These are phyloP conservation scores for Auriculariales sp. DNA, from an alignment of 768 basidiomycete species.

Conservation along the genomic window DNA sequence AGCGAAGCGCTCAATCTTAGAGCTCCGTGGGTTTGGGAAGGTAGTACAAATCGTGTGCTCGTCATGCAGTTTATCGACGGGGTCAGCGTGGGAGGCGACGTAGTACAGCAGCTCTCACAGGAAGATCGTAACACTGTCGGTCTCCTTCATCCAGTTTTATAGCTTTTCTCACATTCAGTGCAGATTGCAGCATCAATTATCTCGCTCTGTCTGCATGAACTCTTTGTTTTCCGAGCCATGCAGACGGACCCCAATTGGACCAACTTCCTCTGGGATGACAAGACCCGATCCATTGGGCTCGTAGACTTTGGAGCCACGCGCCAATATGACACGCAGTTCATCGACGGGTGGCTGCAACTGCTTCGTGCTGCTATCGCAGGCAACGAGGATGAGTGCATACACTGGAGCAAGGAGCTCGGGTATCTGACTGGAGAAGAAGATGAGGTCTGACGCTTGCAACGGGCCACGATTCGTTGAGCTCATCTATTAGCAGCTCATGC, in stretches of 20 bases:
- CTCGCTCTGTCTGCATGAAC: constrained; percentile 75
- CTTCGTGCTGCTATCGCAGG: constrained; percentile 63
- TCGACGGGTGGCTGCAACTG: constrained; percentile 76
- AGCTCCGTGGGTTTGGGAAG: constrained; percentile 76
- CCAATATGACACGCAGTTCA: constrained; percentile 72
- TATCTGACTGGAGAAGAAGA: constrained; percentile 86
- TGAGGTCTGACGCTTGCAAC: constrained; percentile 30
- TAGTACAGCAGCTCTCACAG: constrained; percentile 40
- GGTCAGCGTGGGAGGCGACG: constrained; percentile 57
- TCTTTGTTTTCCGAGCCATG: constrained; percentile 87
- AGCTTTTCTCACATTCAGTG: background rate
- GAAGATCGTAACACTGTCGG: constrained; percentile 58
- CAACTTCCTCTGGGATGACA: constrained; percentile 81
- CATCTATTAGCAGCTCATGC: constrained; percentile 48
- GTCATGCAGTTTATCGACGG: constrained; percentile 84
- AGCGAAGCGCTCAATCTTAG: constrained; percentile 55
- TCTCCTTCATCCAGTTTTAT: background rate
- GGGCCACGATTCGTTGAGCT: background rate
- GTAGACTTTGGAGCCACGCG: constrained; percentile 96
- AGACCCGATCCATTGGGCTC: constrained; percentile 58
- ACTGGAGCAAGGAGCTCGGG: constrained; percentile 67
- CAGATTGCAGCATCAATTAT: constrained; percentile 78
- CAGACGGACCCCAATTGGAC: constrained; percentile 99
- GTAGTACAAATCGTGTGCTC: constrained; percentile 68
- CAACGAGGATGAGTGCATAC: constrained; percentile 50